phyloP scores from a whole-genome alignment of 148 eudicot species.

The Silene latifolia region DNA sequence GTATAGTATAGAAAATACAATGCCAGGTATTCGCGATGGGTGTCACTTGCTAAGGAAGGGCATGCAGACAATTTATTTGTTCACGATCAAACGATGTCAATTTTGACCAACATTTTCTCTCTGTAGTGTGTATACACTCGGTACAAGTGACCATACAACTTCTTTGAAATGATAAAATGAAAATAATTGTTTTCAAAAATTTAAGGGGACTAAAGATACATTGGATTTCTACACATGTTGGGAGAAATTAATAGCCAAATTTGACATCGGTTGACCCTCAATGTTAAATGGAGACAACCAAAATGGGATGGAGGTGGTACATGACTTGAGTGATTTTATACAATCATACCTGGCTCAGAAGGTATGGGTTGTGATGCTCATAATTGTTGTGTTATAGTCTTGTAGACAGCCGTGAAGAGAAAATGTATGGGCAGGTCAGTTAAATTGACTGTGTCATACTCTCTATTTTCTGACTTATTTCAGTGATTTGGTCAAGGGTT shows the following conservation, averaged over 20 bases:
- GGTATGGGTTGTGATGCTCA: too few relatives aligned
- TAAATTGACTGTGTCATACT: too few relatives aligned
- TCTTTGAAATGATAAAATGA: too few relatives aligned
- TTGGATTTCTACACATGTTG: not conserved
- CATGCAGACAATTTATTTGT: conserved; percentile 5
- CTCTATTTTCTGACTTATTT: not conserved
- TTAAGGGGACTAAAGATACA: not conserved
- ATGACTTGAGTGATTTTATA: too few relatives aligned
- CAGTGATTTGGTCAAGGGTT: not conserved
- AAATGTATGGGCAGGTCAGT: too few relatives aligned
- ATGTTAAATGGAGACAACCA: not conserved
- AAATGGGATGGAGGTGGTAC: not conserved
- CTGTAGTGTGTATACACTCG: not conserved
- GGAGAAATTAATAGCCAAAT: not conserved
- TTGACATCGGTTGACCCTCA: not conserved
- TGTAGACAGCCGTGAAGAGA: too few relatives aligned
- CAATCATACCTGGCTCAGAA: too few relatives aligned
- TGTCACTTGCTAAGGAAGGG: too few relatives aligned
- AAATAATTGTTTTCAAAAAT: too few relatives aligned
- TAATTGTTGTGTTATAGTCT: too few relatives aligned
- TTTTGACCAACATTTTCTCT: not conserved
- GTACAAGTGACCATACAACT: not conserved
- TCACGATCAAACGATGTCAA: not conserved
- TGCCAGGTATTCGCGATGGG: too few relatives aligned
- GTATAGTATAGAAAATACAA: not conserved